Base-by-base conservation (phyloP, 306 rosid species). In the Cucurbita maxima region DNA sequence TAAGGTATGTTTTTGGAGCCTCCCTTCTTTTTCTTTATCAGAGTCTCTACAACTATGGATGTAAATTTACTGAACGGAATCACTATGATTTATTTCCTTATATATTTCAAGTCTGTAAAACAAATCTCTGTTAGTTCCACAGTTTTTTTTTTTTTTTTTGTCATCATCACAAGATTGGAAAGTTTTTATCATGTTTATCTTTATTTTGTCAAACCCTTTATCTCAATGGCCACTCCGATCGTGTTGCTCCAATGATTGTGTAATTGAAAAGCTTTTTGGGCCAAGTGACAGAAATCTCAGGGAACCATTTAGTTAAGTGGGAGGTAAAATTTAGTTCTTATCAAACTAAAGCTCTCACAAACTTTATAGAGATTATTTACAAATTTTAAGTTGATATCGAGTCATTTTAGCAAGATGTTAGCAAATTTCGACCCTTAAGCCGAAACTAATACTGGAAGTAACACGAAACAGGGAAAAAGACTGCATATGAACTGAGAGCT, bases 161-260 rank as follows among this genome's bases (percentile, higher is more conserved):
- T 68, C 43, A 68, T 45, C 56, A 67, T 67, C 18, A 44, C 54
- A 19, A 22, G 53, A 18, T 43, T 19, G 72, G 37, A 66, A 18
- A 66, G 50, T 5, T 44, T 62, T 44, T 25, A 25, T 62, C 70
- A 60, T 62, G 3, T 63, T 43, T 10, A 41, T n/a, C 52, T 43
- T 43, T 19, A n/a, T 45, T 7, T 60, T 45, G 22, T 37, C 51
- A 8, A 30, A 37, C 22, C 52, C 30, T 64, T 40, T 64, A 15
- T 41, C 71, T 38, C 71, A 61, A 37, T 62, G 50, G 8, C 70
- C 30, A 62, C 40, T 63, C 70, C 41, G 70, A 40, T n/a, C 41
- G 50, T 63, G 72, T 66, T 66, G 54, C 72, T 66, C n/a, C 72
- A 43, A 66, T 66, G 55, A 66, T 19, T 66, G 72, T 44, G 38